Percentiles rank a stretch among this genome's conserved stretches.
Conservation (phyloP, 805 yeast genomes). For the Cyberlindnera bimundalis region DNA sequence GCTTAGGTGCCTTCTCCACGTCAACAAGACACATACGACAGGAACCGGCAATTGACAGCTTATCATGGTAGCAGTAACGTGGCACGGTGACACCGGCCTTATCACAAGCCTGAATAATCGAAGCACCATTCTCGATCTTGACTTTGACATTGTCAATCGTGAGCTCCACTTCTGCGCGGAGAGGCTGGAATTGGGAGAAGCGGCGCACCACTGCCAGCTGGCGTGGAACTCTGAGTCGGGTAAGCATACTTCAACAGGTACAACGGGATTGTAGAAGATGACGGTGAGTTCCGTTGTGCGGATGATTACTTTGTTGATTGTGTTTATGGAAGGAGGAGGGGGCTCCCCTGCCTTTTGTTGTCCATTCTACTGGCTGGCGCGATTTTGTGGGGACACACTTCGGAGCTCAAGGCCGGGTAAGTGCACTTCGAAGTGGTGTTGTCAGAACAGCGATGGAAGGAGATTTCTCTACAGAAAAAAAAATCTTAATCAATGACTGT, state of each 20-base stretch:
- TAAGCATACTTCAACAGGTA: no score
- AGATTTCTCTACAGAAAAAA: no score
- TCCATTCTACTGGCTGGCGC: constrained; percentile 7
- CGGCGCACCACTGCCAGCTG: constrained; percentile 11
- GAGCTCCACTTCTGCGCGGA: constrained; percentile 51
- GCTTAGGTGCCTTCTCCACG: constrained; percentile 83
- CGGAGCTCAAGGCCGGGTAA: no score
- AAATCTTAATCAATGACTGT: no score
- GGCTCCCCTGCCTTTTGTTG: background rate
- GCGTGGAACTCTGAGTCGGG: constrained; percentile 11
- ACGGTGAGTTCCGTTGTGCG: no score
- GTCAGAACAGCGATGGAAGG: no score
- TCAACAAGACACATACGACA: constrained; percentile 93
- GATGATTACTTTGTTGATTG: no score
- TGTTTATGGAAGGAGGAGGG: background rate
- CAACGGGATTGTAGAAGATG: no score
- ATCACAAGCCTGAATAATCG: constrained; percentile 88
- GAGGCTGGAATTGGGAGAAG: constrained; percentile 34
- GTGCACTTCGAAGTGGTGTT: no score
- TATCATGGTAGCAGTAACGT: constrained; percentile 88
- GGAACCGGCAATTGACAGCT: constrained; percentile 86
- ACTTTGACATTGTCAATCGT: constrained; percentile 70
- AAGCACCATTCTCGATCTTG: constrained; percentile 78
- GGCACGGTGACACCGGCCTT: constrained; percentile 87
- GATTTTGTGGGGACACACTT: constrained; percentile 2